Conservation (phyloP, 2,329 filamentous ascomycete species). For the Claviceps africana region DNA sequence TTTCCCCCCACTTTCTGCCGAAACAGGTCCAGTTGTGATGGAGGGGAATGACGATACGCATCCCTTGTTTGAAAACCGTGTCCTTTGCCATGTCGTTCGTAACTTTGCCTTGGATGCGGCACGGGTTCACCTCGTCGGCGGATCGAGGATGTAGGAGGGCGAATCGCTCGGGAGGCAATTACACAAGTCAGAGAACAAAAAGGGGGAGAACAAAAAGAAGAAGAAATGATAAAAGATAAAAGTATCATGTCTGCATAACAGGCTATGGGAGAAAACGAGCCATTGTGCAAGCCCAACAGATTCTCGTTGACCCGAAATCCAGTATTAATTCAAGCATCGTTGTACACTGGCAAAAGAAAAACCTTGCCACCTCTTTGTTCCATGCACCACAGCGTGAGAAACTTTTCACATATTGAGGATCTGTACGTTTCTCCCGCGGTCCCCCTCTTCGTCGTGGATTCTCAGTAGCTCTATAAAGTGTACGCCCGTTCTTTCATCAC, state of each 20-base stretch:
- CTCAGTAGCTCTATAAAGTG: conserved; percentile 8
- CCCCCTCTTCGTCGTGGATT: conserved; percentile 5
- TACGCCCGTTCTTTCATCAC: conserved; percentile 6
- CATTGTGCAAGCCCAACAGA: conserved; percentile 17
- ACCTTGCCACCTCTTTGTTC: conserved; percentile 11
- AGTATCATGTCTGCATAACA: conserved; percentile 9
- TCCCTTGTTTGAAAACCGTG: no score
- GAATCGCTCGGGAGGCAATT: no score
- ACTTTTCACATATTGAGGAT: neutral
- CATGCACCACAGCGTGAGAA: conserved; percentile 1
- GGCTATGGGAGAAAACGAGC: conserved; percentile 10
- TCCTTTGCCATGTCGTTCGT: no score
- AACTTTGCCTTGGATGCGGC: no score
- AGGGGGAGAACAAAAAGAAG: neutral
- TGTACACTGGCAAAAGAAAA: conserved; percentile 24
- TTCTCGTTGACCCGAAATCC: conserved; percentile 17
- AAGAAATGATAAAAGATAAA: neutral
- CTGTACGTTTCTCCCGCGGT: conserved; percentile 1
- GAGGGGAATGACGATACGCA: no score
- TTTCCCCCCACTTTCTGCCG: no score
- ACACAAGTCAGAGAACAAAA: no score
- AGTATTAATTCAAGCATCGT: conserved; percentile 29
- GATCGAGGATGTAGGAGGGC: no score
- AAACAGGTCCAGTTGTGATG: no score
- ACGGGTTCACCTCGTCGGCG: no score